Conservation (phyloP, 108 stramenopile species). For the Fistulifera pelliculosa region DNA sequence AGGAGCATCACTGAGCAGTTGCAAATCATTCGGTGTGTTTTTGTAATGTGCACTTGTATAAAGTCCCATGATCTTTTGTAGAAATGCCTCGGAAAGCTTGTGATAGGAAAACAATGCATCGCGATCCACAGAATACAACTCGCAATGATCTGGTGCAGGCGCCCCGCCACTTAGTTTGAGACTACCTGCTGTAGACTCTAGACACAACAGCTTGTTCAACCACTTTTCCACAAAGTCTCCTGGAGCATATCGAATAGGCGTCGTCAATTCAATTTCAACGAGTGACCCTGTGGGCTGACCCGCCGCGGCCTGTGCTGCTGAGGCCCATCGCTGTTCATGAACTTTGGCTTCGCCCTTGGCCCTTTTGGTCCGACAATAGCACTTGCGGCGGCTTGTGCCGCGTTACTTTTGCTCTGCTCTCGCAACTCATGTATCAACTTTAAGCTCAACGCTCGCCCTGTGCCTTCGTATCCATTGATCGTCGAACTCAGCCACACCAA, state of each 20-base stretch:
- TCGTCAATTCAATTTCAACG: constrained; percentile 80
- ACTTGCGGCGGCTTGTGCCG: constrained; percentile 54
- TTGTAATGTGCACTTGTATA: constrained; percentile 99
- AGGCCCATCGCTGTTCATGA: constrained; percentile 85
- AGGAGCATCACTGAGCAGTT: constrained; percentile 98
- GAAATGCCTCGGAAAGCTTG: constrained; percentile 92
- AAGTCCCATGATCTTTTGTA: constrained; percentile 95
- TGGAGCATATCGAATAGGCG: constrained; percentile 93
- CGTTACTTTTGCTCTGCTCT: constrained; percentile 38
- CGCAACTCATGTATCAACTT: constrained; percentile 96
- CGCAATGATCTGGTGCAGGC: constrained; percentile 90
- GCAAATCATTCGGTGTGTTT: constrained; percentile 97
- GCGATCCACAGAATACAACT: constrained; percentile 94
- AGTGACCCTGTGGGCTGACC: constrained; percentile 38
- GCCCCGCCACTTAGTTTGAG: constrained; percentile 71
- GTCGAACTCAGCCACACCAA: constrained; percentile 95
- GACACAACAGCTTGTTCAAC: constrained; percentile 92
- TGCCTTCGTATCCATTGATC: constrained; percentile 99
- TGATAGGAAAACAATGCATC: constrained; percentile 99
- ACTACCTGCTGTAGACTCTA: constrained; percentile 52
- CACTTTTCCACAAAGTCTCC: constrained; percentile 93
- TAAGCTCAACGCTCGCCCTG: constrained; percentile 92
- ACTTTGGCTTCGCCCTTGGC: constrained; percentile 88
- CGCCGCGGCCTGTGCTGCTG: constrained; percentile 43
- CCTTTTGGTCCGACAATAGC: constrained; percentile 57